Evolutionary conservation across 768 basidiomycete species (phyloP), one percentile per base, ranked within the genome.

Genomic region (Bullera alba): DNA sequence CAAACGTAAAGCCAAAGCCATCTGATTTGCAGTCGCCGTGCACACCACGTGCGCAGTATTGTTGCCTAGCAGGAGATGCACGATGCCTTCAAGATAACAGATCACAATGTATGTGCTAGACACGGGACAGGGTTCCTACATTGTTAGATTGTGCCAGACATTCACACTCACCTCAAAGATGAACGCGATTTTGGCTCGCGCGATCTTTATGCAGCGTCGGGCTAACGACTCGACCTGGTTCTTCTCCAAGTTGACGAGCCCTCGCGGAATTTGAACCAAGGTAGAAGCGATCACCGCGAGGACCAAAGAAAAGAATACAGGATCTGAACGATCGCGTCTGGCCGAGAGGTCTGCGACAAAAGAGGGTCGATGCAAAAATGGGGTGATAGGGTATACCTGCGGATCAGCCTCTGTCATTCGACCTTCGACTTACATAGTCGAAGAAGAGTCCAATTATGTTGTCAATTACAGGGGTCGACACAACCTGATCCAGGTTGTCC

Each of bases 301-400:
- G 2, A 50, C 29, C 19, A 68, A 34, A 10, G 66, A 58, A 35
- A 65, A 68, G 44, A 68, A 68, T 19, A 61, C 34, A 7, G 66
- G 60, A 43, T 68, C 66, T 3, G 51, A 45, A 67, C 89, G 86
- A 74, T 92, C 90, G 50, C 84, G 73, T 38, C 81, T 80, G 0
- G 82, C 77, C 51, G 84, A 81, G 26, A 95, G 77, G 73, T 90
- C 86, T n/a, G 86, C 83, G 81, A 91, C 83, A 69, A 91, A 92
- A 1, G 87, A 88, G 27, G 87, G 87, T 63, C 86, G 87, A 75
- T 95, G 90, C 32, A 95, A 76, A 71, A 87, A 90, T 4, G 90
- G 90, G 6, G 87, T 93, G 36, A 93, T 78, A 6, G 90, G 88
- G 70, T 90, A 90, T 42, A 93, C 88, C 64, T 66, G 44, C 8